Evolutionary conservation across 179 eudicot species (phyloP).

Genomic region (Spergularia azorica): DNA sequence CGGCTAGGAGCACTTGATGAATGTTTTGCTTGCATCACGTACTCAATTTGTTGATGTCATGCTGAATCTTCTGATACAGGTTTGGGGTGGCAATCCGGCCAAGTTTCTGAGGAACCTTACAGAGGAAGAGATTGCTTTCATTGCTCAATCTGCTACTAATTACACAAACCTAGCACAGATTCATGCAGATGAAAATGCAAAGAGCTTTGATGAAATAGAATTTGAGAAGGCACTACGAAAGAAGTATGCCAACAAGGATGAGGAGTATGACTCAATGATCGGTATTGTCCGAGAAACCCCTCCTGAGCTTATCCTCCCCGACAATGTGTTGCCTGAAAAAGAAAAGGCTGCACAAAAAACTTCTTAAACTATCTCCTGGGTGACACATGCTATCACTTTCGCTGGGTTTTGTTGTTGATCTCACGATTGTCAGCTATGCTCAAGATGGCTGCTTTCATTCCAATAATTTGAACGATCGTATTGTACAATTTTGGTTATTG

Average conservation of each 20-base stretch:
- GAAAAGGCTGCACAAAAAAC: conserved; percentile 32
- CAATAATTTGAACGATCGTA: conserved; percentile 32
- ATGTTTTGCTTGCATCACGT: neutral
- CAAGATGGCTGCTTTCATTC: conserved; percentile 33
- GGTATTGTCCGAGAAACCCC: conserved; percentile 59
- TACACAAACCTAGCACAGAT: conserved; percentile 66
- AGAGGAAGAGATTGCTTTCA: conserved; percentile 78
- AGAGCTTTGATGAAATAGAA: conserved; percentile 69
- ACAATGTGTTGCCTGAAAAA: conserved; percentile 56
- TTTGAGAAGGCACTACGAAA: conserved; percentile 68
- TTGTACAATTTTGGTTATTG: conserved; percentile 26
- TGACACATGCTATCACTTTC: conserved; percentile 17
- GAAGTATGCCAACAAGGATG: conserved; percentile 61
- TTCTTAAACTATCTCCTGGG: conserved; percentile 26
- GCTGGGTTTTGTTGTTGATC: conserved; percentile 29
- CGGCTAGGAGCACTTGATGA: conserved; percentile 57
- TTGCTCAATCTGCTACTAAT: conserved; percentile 70
- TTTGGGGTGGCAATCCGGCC: conserved; percentile 97
- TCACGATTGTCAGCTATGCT: conserved; percentile 30
- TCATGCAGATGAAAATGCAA: conserved; percentile 80
- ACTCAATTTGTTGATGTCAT: neutral
- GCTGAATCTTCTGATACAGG: conserved; percentile 41
- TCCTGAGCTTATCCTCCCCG: conserved; percentile 48
- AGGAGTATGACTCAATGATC: conserved; percentile 65
- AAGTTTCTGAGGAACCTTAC: conserved; percentile 80